Conservation (phyloP, 176 grass and related monocot species). For the Ampelocalamus luodianensis region DNA sequence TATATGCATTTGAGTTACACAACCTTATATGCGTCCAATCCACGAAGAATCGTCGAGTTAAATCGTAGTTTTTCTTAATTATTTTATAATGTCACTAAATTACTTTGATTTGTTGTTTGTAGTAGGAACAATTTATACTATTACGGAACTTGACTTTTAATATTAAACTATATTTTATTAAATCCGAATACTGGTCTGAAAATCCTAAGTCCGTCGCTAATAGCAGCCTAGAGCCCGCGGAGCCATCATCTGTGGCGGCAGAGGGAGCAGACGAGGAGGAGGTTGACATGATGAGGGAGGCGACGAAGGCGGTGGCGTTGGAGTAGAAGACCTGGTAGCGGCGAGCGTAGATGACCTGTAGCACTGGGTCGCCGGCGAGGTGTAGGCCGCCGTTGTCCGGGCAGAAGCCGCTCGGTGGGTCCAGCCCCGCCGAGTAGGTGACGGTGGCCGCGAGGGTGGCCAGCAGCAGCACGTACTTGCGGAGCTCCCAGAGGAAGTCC, state of each 20-base stretch:
- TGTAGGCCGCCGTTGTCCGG: not conserved
- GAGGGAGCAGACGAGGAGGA: slow-evolving; percentile 44
- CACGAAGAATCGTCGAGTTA: too few relatives aligned
- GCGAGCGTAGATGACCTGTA: slow-evolving; percentile 26
- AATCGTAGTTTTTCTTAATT: too few relatives aligned
- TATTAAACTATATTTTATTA: too few relatives aligned
- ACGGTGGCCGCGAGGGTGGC: slow-evolving; percentile 47
- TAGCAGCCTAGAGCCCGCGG: slow-evolving; percentile 43
- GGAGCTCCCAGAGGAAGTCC: slow-evolving; percentile 53
- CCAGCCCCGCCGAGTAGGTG: slow-evolving; percentile 53
- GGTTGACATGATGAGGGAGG: slow-evolving; percentile 59
- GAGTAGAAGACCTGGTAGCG: slow-evolving; percentile 51
- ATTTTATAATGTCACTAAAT: too few relatives aligned
- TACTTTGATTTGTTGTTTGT: too few relatives aligned
- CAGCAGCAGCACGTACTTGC: slow-evolving; percentile 57
- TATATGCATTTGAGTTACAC: too few relatives aligned
- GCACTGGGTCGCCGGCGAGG: slow-evolving; percentile 48
- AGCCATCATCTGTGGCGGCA: slow-evolving; percentile 42
- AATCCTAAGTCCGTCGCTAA: too few relatives aligned
- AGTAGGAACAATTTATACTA: too few relatives aligned
- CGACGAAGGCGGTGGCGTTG: slow-evolving; percentile 50
- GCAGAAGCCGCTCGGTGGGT: slow-evolving; percentile 59
- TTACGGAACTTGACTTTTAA: too few relatives aligned
- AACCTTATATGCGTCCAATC: too few relatives aligned
- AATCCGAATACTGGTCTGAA: too few relatives aligned